Percentiles rank a stretch among this genome's conserved stretches.
Evolutionary conservation across 75 land plant species (phyloP).

Genomic region (Sequoia sempervirens): DNA sequence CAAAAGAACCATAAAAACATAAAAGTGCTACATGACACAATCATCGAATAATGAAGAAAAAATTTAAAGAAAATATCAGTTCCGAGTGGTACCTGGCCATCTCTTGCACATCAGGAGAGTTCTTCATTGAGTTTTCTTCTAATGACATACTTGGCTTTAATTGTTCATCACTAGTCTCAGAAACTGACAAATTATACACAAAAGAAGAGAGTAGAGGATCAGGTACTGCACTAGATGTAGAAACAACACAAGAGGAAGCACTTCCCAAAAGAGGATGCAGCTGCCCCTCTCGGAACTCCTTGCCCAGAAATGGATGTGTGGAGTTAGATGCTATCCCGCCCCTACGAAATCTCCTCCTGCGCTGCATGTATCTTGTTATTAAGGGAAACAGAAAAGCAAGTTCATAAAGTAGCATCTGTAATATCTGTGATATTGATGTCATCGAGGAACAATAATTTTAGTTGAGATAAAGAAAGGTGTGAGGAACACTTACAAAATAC

Average conservation of each 20-base stretch:
- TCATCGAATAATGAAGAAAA: background rate
- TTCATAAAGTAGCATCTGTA: background rate
- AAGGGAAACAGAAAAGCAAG: slow-evolving; percentile 38
- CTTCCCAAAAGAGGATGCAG: slow-evolving; percentile 45
- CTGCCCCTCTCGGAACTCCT: slow-evolving; percentile 64
- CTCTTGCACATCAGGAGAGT: slow-evolving; percentile 2
- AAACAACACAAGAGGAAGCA: slow-evolving; percentile 23
- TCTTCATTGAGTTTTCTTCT: background rate
- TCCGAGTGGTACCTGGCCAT: background rate
- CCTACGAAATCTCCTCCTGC: slow-evolving; percentile 49
- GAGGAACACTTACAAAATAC: background rate
- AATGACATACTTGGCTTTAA: background rate
- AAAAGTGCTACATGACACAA: background rate
- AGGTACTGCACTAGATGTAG: slow-evolving; percentile 27
- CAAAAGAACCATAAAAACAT: background rate
- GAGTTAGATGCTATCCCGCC: slow-evolving; percentile 39
- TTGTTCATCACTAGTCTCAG: slow-evolving; percentile 25
- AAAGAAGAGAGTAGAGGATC: slow-evolving; percentile 76
- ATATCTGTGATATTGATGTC: slow-evolving; percentile 3
- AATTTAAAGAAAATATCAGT: background rate
- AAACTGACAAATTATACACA: slow-evolving; percentile 40
- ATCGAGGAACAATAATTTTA: background rate
- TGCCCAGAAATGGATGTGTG: slow-evolving; percentile 44
- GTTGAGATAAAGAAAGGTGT: background rate
- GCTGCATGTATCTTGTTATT: slow-evolving; percentile 55